Evolutionary conservation across 208 protist genomes (phyloP), one percentile per base, ranked within the genome.

Genomic region (Leishmania braziliensis): DNA sequence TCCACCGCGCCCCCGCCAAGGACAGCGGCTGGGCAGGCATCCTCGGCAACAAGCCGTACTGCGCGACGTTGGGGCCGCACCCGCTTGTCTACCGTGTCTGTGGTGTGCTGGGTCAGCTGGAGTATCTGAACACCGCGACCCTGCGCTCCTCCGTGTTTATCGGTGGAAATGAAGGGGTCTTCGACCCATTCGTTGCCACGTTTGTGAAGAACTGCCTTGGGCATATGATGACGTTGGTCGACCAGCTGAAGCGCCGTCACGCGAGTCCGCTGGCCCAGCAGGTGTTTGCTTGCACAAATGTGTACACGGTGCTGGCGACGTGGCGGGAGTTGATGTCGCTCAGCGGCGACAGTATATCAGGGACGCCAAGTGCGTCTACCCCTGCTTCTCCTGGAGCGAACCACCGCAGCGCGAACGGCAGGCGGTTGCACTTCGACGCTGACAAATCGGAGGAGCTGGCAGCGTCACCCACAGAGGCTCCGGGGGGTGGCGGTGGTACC

Each of bases 281-380:
- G 78, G 80, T 96, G 10, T 96, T 96, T 81, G 73, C 81, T 51
- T 84, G 87, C 72, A 86, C 88, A 26, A 96, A 94, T 73, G 68
- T 91, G 29, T 92, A 88, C 86, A 89, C 86, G n/a, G 83, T 89
- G 43, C 62, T 91, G 39, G 86, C 79, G 48, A 83, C 69, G 60
- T 94, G 91, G 91, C 78, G 79, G 36, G 81, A 82, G 53, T 39
- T 92, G 56, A 84, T 72, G 77, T 10, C 53, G 56, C 60, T 62
- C 16, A 60, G 68, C 60, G 26, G 78, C 54, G 46, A 65, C 36
- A 18, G 48, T 48, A 39, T 0, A 18, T n/a, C 14, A 48, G 58
- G 23, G 18, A 10, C 51, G 14, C 51, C 29, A 51, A 56, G n/a
- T 53, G 53, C 39, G 51, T 51, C 65, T 80, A 70, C 18, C 69